Base-by-base conservation (phyloP, 805 yeast genomes). In the Yamadazyma ubonensis region DNA sequence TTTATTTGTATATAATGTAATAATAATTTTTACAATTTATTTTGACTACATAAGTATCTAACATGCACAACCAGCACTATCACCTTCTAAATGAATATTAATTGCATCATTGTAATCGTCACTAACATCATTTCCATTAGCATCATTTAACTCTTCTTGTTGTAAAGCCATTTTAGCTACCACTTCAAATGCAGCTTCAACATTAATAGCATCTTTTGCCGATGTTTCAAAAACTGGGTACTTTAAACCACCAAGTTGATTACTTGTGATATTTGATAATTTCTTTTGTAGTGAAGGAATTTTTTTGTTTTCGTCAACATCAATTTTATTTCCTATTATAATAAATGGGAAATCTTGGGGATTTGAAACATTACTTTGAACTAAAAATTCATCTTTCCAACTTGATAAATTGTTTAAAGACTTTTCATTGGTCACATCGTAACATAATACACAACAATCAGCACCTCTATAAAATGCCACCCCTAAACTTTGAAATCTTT, bases 401-500 rank as follows among this genome's bases (percentile, higher is more conserved):
- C 86, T 76, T 37, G 86, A 81, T 45, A 93, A 73, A 53, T 84
- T 83, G 59, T 91, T 96, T 64, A 91, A 87, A 5, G 96, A 86
- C 65, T 91, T 90, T 46, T 86, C 83, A 65, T 93, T 93, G 46
- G 96, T 91, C 36, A 93, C 98, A 59, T 91, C 99, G 60, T 86
- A 91, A 51, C 93, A 95, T 44, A 91, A 73, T 7, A 91, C 96
- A 67, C 98, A 93, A 65, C 98, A 93, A 63, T 93, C 98, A 1
- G 98, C 96, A 26, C 98, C 98, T 54, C 99, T 75, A 63, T 93
- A 91, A 61, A 91, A 91, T 0, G 98, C 98, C 31, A 91, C 97
- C 11, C 98, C 98, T 46, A 91, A 71, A 43, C 95, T 83, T 66
- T 93, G 98, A 74, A 91, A 91, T 55, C 99, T 76, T 65, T 91